Base-by-base conservation (phyloP, 78 protist species). In the slime mould (Dictyostelium discoideum) region DNA sequence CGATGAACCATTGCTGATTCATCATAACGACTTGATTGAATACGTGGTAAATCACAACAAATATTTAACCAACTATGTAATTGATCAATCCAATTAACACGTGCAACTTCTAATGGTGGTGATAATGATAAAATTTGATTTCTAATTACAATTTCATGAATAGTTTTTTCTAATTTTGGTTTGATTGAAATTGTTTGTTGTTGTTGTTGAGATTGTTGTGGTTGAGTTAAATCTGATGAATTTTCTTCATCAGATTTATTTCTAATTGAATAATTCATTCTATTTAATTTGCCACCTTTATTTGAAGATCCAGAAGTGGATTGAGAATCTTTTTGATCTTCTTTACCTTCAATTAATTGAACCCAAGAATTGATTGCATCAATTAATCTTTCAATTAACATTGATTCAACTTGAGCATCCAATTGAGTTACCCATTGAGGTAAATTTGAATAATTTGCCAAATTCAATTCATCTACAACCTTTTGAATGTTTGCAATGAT, bases 81-180 rank as follows among this genome's bases (percentile, higher is more conserved):
- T 67, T 92, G 96, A n/a, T 9, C 60, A 39, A 96, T 84, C 96
- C 96, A 85, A n/a, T 32, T 54, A 54, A 76, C 81, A 48, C 99
- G 94, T 16, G 98, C 98, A 44, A 48, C 69, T 90, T 97, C 98
- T 11, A 98, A 32, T 22, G 98, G 99, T 76, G 99, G 99, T 9
- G 97, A 97, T 48, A 98, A 26, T 80, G 37, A 42, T 87, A 98
- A 85, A 40, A 85, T 92, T 79, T 96, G 97, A 86, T 98, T 95
- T 85, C 95, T 86, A 46, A 98, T 74, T 72, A 63, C 85, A 24
- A 98, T 89, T 76, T 98, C 98, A 60, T 86, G 97, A 42, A 73
- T 54, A 3, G 97, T 63, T 72, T 96, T 26, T n/a, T 84, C 69
- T 44, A 82, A 84, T 22, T 54, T 92, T 39, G 95, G 97, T 67